Evolutionary conservation across 108 stramenopile species (phyloP).

Genomic region (Cyclotella choctawhatcheeana): DNA sequence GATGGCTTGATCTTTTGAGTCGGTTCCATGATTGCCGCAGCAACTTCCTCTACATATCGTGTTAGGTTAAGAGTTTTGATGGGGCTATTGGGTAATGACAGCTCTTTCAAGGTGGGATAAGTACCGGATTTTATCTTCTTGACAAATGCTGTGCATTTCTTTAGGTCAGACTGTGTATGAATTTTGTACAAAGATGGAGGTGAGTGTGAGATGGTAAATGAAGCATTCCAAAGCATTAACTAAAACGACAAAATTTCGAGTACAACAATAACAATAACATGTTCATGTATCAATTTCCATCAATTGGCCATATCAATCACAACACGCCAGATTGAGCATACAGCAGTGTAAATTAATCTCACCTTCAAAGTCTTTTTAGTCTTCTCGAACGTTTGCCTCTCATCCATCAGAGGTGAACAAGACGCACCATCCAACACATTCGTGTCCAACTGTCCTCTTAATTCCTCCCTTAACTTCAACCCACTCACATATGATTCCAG

Average conservation of each 20-base stretch:
- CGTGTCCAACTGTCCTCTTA: conserved; percentile 33
- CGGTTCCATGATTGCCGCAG: conserved; percentile 81
- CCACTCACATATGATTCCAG: conserved; percentile 29
- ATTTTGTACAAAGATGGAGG: neutral
- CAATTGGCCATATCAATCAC: conserved; percentile 1
- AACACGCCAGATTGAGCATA: neutral
- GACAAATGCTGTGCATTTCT: conserved; percentile 96
- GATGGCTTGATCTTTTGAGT: conserved; percentile 65
- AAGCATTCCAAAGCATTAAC: neutral
- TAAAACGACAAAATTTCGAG: neutral
- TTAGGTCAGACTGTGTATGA: conserved; percentile 77
- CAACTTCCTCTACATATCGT: conserved; percentile 95
- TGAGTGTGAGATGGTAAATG: neutral
- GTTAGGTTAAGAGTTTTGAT: conserved; percentile 86
- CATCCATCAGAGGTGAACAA: conserved; percentile 9
- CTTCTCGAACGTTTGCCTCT: conserved; percentile 64
- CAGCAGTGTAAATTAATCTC: neutral
- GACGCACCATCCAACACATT: neutral
- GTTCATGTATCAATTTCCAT: neutral
- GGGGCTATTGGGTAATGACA: conserved; percentile 48
- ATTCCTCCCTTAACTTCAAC: conserved; percentile 11
- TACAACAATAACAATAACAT: neutral
- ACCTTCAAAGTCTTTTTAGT: conserved; percentile 85
- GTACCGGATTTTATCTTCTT: conserved; percentile 88
- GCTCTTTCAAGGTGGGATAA: conserved; percentile 61